Evolutionary conservation across 345 rosid species (phyloP).

Genomic region (Pelargonium nanum): DNA sequence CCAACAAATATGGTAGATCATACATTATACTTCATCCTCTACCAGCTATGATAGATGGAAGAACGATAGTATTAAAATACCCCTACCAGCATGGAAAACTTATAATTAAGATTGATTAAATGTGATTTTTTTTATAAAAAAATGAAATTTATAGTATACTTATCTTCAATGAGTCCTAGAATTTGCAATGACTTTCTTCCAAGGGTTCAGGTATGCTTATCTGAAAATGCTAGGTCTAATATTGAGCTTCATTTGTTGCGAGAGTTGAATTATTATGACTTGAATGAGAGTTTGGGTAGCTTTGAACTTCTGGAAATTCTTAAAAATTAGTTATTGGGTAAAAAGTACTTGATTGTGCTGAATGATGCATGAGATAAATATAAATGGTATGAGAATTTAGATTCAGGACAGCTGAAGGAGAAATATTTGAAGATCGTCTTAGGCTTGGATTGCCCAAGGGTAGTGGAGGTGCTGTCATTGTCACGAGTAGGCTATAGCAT

Average conservation of each 20-base stretch:
- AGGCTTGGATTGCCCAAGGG: slow-evolving; percentile 15
- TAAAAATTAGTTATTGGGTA: slow-evolving; percentile 10
- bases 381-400: not conserved
- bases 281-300: not conserved
- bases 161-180: too few species aligned
- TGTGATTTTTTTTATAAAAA: too few species aligned
- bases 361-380: slow-evolving; percentile 1
- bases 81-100: too few species aligned
- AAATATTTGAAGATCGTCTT: too few species aligned
- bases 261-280: not conserved
- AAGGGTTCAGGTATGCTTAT: slow-evolving; percentile 9
- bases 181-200: slow-evolving; percentile 14
- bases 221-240: not conserved
- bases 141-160: too few species aligned
- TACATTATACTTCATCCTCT: too few species aligned
- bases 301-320: slow-evolving; percentile 7
- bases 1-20: too few species aligned
- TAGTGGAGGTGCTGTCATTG: slow-evolving; percentile 14
- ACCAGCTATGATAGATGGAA: too few species aligned
- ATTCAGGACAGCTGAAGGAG: too few species aligned
- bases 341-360: slow-evolving; percentile 19
- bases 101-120: too few species aligned
- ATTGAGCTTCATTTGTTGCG: not conserved
- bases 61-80: too few species aligned
- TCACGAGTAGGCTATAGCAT: slow-evolving; percentile 10